These are phyloP conservation scores for Tremellales sp. DNA, from an alignment of 1,284 basidiomycete genomes.

Conservation along the genomic window DNA sequence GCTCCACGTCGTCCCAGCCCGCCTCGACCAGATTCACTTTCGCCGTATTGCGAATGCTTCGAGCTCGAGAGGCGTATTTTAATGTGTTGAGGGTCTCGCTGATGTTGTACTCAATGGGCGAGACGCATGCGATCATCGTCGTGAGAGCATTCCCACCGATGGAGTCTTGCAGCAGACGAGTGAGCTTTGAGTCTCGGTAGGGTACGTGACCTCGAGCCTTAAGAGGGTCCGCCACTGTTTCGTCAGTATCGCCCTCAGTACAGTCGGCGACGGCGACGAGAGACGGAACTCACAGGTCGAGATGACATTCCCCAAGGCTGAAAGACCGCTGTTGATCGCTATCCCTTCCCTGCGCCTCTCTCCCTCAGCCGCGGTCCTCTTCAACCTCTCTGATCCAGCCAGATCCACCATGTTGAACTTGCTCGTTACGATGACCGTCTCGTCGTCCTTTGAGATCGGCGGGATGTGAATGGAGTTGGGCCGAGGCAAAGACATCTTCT, in stretches of 20 bases:
- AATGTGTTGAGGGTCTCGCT: conserved; percentile 94
- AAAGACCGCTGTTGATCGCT: conserved; percentile 92
- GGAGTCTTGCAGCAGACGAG: conserved; percentile 88
- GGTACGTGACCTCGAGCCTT: conserved; percentile 67
- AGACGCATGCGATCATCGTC: conserved; percentile 98
- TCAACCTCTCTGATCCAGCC: conserved; percentile 92
- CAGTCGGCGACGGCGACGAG: not conserved
- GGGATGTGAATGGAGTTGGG: conserved; percentile 57
- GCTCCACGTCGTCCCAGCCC: conserved; percentile 97
- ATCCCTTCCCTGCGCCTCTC: conserved; percentile 97
- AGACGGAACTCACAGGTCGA: conserved; percentile 57
- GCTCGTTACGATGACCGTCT: conserved; percentile 84
- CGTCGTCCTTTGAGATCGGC: conserved; percentile 57
- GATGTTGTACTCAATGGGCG: conserved; percentile 86
- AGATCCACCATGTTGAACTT: conserved; percentile 99
- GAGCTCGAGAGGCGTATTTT: conserved; percentile 95
- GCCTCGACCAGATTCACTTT: conserved; percentile 91
- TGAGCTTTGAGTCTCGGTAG: conserved; percentile 96
- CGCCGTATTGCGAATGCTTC: conserved; percentile 95
- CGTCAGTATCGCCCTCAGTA: not conserved
- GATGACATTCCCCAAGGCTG: conserved; percentile 96
- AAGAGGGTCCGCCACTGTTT: conserved; percentile 80
- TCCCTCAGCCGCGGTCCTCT: conserved; percentile 86
- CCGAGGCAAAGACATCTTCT: conserved; percentile 53
- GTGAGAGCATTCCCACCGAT: conserved; percentile 98